Evolutionary conservation across 2,329 filamentous ascomycete genomes (phyloP).

Genomic region (Aspergillus sp.): DNA sequence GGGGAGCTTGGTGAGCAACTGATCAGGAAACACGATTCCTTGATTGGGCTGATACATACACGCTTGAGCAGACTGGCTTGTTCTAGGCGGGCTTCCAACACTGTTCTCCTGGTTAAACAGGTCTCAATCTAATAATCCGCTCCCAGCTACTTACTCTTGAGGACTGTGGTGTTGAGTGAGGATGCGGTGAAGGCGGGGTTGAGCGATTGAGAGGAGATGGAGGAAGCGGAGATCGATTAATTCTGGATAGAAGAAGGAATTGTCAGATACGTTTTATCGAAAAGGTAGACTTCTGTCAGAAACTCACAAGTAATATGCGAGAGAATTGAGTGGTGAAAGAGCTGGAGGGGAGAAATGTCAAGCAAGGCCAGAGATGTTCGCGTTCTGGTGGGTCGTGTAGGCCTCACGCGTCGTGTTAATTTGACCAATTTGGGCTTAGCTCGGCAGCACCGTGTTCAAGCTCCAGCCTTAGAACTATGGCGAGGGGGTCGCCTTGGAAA

Average conservation of each 20-base stretch:
- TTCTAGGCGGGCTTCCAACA: constrained; percentile 97
- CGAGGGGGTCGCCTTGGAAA: neutral
- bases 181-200: constrained; percentile 5
- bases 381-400: constrained; percentile 9
- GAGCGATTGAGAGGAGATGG: neutral
- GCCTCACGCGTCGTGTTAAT: constrained; percentile 5
- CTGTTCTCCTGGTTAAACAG: constrained; percentile 36
- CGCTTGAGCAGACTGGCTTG: constrained; percentile 95
- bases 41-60: constrained; percentile 51
- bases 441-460: neutral
- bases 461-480: neutral
- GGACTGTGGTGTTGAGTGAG: constrained; percentile 1
- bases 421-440: constrained; percentile 6
- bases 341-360: constrained; percentile 4
- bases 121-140: neutral
- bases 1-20: constrained; percentile 11
- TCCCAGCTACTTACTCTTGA: constrained; percentile 10
- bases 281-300: neutral
- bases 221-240: neutral
- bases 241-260: neutral
- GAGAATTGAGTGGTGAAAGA: constrained; percentile 2
- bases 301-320: constrained; percentile 3
- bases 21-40: neutral
- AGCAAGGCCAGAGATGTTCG: constrained; percentile 6
- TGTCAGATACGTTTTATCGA: neutral